These are phyloP conservation scores for Colletotrichum sp. DNA, from an alignment of 2,329 filamentous ascomycete genomes.

Conservation along the genomic window DNA sequence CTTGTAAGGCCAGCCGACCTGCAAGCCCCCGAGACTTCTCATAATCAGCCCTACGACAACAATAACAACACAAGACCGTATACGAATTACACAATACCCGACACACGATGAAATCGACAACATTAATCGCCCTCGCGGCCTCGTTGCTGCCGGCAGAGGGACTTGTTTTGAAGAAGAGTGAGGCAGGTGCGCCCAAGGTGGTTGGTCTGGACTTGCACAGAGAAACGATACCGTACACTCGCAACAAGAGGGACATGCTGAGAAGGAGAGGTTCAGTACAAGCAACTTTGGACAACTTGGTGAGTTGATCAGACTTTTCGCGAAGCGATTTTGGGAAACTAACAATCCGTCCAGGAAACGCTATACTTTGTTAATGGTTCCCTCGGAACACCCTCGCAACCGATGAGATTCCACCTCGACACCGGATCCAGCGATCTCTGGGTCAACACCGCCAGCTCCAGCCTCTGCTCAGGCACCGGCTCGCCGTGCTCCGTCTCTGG, in stretches of 20 bases:
- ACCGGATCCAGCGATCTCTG: slow-evolving; percentile 74
- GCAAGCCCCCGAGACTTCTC: neutral
- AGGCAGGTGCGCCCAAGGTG: slow-evolving; percentile 42
- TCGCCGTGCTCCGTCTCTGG: slow-evolving; percentile 66
- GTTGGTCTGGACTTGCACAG: slow-evolving; percentile 51
- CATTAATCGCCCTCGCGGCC: slow-evolving; percentile 32
- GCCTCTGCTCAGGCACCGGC: slow-evolving; percentile 55
- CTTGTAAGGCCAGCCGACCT: neutral
- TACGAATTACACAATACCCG: neutral
- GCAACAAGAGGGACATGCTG: slow-evolving; percentile 20
- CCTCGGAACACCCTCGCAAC: slow-evolving; percentile 65
- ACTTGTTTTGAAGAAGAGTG: slow-evolving; percentile 32
- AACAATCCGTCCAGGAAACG: slow-evolving; percentile 49
- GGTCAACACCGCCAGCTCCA: slow-evolving; percentile 70
- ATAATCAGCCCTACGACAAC: neutral
- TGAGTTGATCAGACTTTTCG: slow-evolving; percentile 32
- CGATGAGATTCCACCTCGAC: slow-evolving; percentile 65
- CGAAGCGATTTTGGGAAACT: neutral
- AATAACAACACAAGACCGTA: neutral
- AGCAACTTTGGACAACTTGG: slow-evolving; percentile 61
- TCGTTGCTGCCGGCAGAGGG: slow-evolving; percentile 29
- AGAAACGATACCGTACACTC: slow-evolving; percentile 24
- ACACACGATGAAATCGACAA: slow-evolving; percentile 39
- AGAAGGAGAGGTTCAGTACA: slow-evolving; percentile 48
- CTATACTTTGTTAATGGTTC: slow-evolving; percentile 69